Evolutionary conservation across 768 basidiomycete genomes (phyloP).

Genomic region (Cyathus striatus): DNA sequence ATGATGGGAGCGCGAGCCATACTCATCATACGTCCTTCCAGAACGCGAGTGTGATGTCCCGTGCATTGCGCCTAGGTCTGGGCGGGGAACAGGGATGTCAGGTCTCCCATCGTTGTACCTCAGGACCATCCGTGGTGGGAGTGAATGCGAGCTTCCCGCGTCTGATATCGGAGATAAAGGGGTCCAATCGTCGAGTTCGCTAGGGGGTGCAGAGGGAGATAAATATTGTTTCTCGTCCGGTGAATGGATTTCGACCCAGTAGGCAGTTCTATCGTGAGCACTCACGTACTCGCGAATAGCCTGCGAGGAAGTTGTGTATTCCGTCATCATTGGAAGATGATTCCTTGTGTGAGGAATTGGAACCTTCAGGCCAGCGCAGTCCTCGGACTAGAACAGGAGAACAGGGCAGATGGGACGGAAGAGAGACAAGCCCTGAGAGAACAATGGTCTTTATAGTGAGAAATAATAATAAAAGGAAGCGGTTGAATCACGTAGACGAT

Average conservation of each 20-base stretch:
- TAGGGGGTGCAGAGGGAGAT: conserved; percentile 58
- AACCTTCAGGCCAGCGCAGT: too few species aligned
- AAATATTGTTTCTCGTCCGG: conserved; percentile 36
- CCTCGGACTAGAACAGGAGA: not conserved
- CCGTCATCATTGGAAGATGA: conserved; percentile 48
- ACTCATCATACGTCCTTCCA: conserved; percentile 14
- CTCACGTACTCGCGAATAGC: conserved; percentile 53
- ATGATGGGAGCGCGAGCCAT: conserved; percentile 16
- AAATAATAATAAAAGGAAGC: conserved; percentile 15
- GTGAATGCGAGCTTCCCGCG: conserved; percentile 42
- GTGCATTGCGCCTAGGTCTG: conserved; percentile 12
- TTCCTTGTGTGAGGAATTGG: too few species aligned
- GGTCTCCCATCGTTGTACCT: conserved; percentile 61
- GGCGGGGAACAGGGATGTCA: conserved; percentile 58
- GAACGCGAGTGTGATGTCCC: conserved; percentile 10
- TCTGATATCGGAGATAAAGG: conserved; percentile 41
- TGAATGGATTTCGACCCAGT: conserved; percentile 52
- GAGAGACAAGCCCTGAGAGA: conserved; percentile 18
- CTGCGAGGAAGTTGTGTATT: conserved; percentile 56
- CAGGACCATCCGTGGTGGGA: conserved; percentile 71
- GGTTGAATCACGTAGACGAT: conserved; percentile 23
- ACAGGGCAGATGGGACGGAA: conserved; percentile 12
- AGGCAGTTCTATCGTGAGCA: conserved; percentile 55
- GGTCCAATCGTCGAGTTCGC: conserved; percentile 37
- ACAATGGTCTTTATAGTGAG: conserved; percentile 28